Percentiles rank a stretch among this genome's conserved stretches.
Evolutionary conservation across 352 stramenopile species (phyloP).

Genomic region (Phytophthora brassicae): DNA sequence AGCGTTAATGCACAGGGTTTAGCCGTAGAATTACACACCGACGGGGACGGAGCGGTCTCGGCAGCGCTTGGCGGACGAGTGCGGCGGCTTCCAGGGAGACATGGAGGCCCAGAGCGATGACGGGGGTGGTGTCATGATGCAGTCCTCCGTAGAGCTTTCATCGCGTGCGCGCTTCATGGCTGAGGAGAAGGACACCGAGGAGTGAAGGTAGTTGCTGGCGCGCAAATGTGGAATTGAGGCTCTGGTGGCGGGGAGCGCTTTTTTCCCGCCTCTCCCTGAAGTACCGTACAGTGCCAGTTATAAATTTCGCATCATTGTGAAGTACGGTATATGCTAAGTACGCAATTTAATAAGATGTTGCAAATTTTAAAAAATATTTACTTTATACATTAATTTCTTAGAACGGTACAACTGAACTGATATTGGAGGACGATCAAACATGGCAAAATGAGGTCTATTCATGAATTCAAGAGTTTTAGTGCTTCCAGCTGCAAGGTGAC

Average conservation of each 20-base stretch:
- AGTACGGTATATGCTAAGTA: background rate
- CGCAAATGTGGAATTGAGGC: constrained; percentile 21
- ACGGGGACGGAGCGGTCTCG: constrained; percentile 73
- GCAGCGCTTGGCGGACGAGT: constrained; percentile 50
- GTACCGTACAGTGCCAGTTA: background rate
- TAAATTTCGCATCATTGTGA: background rate
- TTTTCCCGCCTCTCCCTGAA: constrained; percentile 11
- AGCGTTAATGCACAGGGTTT: background rate
- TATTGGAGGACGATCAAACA: too few species aligned
- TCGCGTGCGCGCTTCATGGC: constrained; percentile 62
- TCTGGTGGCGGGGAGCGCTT: constrained; percentile 24
- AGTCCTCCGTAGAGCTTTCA: constrained; percentile 20
- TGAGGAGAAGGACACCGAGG: background rate
- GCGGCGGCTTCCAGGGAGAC: constrained; percentile 58
- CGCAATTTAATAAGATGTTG: background rate
- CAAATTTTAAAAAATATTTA: too few species aligned
- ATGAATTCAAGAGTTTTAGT: constrained; percentile 38
- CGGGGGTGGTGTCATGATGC: constrained; percentile 30
- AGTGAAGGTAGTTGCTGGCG: constrained; percentile 3
- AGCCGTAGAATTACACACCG: constrained; percentile 33
- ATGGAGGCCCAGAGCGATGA: constrained; percentile 36
- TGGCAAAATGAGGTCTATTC: constrained; percentile 21
- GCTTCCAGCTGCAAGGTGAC: constrained; percentile 55
- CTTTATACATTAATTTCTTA: background rate
- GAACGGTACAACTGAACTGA: too few species aligned